Evolutionary conservation across 2,329 filamentous ascomycete species (phyloP), one percentile per base, ranked within the genome.

Genomic region (Fusarium chaquense): DNA sequence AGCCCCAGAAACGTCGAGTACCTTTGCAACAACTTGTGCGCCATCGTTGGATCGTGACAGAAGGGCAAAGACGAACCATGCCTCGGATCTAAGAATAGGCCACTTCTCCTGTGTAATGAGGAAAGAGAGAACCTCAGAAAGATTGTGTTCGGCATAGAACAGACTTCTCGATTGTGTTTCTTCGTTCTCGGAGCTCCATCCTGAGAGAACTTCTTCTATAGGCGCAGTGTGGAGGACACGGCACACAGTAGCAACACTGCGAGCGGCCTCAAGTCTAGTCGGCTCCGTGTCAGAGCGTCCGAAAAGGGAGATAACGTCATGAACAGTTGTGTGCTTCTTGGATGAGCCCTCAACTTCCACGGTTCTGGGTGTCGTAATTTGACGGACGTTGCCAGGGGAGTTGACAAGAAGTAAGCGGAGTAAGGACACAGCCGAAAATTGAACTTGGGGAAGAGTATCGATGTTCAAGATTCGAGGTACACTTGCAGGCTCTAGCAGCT

Each of bases 21-120:
- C 76, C 15, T 79, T 77, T 11, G 81, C 70, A 20, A 87, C 82
- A 13, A 85, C 77, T 3, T 76, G 71, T 3, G 85, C 83, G 10
- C 87, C 87, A 36, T 86, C 83, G 2, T 73, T 58, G 3, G 84
- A 83, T 30, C 87, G 82, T 41, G 84, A 83, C 83, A 90, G 86
- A 35, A 90, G 82, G 4, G 89, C 89, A 53, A 89, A 82, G 8
- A 89, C 83, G 66, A 90, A 90, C 84, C 88, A 87, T 4, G 85
- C 83, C 73, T 91, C 89, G 40, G 87, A 88, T 20, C 86, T 82
- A 4, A 91, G 79, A 3, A 85, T 81, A 0, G 87, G 86, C 82
- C 87, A 90, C 67, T 87, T 89, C 5, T 77, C 78, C 72, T 90
- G 88, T 3, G 81, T 83, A 26, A 89, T 79, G 28, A 90, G 82